Base-by-base conservation (phyloP, 2,329 filamentous ascomycete species). In the Fusarium sp. region DNA sequence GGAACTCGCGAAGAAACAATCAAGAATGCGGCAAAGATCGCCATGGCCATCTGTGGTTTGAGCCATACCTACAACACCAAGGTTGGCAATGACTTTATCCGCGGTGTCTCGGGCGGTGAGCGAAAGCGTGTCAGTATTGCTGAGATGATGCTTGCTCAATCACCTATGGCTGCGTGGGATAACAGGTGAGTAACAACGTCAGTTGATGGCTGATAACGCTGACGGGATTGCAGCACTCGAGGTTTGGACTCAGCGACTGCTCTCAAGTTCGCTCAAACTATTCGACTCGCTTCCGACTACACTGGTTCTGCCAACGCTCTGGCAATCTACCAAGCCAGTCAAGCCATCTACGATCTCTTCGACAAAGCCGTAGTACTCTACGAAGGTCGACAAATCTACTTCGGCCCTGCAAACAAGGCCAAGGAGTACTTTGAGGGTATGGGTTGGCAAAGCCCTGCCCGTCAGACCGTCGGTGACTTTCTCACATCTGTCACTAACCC, bases 71-170 rank as follows among this genome's bases (percentile, higher is more conserved):
- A 91, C 73, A 86, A 90, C 65, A 94, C 92, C 10, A 92, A 91
- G 73, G 91, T 95, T 15, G 93, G 93, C 11, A 90, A 93, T 65
- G 91, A 93, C 72, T 89, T 92, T 45, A 85, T 94, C 14, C 89
- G 91, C 2, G 93, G 93, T 52, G 87, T 93, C 1, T 90, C 87
- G 11, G 91, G 91, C 30, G 91, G 91, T 40, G 91, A 93, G 78
- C 85, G 90, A 60, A 95, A 96, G 82, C 90, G 94, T 78, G 93
- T 97, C 8, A 92, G 90, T 46, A 94, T 96, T 67, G 92, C 92
- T 2, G 93, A 96, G 80, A 93, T 93, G 71, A 87, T 91, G 65
- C 83, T 94, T 14, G 90, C 90, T 18, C 83, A 85, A 37, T 87
- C 88, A 0, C 86, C 86, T 0, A 79, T 90, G 42, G 78, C 75